A percentile compares a stretch with the other conserved stretches of the same genome.
phyloP scores from a whole-genome alignment of 495 filamentous ascomycete species.

The Diplogelasinospora grovesii region DNA sequence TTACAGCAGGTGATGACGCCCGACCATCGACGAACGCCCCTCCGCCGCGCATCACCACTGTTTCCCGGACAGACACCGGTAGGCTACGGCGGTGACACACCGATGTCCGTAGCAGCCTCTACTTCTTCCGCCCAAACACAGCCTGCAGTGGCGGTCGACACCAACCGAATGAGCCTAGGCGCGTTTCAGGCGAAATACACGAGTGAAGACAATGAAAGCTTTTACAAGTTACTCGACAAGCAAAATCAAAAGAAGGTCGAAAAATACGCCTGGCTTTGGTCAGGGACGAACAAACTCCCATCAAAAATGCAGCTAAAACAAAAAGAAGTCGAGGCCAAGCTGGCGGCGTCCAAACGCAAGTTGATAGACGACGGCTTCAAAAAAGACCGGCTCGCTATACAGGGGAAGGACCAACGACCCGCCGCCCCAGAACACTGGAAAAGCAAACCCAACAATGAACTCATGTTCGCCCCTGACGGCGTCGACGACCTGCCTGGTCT shows the following conservation, averaged over 20 bases:
- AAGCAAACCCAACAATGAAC: conserved; percentile 62
- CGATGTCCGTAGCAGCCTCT: conserved; percentile 49
- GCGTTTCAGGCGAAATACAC: conserved; percentile 91
- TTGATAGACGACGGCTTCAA: conserved; percentile 45
- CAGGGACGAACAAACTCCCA: conserved; percentile 80
- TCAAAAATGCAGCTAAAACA: conserved; percentile 80
- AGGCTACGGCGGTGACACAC: conserved; percentile 58
- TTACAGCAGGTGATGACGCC: conserved; percentile 81
- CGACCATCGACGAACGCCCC: conserved; percentile 40
- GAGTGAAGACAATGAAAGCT: conserved; percentile 93
- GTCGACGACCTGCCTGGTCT: conserved; percentile 63
- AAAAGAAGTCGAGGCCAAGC: conserved; percentile 57
- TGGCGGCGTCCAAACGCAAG: conserved; percentile 26
- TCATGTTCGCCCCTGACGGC: conserved; percentile 81
- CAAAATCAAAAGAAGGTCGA: conserved; percentile 77
- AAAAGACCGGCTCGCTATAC: conserved; percentile 49
- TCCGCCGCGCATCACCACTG: conserved; percentile 21
- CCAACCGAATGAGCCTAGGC: conserved; percentile 70
- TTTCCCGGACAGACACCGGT: conserved; percentile 41
- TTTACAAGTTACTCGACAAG: conserved; percentile 86
- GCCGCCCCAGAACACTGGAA: conserved; percentile 77
- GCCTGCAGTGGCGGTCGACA: conserved; percentile 50
- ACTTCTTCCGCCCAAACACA: conserved; percentile 17
- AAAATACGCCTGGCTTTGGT: conserved; percentile 84
- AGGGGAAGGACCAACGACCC: conserved; percentile 60